Evolutionary conservation across 345 rosid genomes (phyloP).

Genomic region (Syzygium aqueum): DNA sequence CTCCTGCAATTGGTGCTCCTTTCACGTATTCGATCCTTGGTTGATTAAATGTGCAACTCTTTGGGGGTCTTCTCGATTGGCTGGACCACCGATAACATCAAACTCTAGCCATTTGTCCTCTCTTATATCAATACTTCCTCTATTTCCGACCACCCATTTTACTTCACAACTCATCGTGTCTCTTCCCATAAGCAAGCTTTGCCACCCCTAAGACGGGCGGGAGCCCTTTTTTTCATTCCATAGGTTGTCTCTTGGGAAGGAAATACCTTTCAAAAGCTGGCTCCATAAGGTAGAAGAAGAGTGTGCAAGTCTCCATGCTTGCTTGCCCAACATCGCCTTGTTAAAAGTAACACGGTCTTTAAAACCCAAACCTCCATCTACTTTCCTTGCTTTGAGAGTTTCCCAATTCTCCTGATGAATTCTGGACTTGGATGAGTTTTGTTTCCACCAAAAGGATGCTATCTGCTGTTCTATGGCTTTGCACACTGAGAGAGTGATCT

Average conservation of each 20-base stretch:
- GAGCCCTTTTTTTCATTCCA: neutral
- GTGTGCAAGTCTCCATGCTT: neutral
- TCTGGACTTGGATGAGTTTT: no score
- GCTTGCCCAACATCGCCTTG: neutral
- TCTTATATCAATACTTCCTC: fast-evolving
- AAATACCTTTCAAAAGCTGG: neutral
- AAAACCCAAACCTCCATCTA: neutral
- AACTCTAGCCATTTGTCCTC: neutral
- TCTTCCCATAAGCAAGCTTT: neutral
- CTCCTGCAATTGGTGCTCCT: neutral
- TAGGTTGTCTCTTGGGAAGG: neutral
- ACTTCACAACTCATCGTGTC: neutral
- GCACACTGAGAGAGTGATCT: neutral
- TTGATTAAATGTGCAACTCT: no score
- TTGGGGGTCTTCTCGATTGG: neutral
- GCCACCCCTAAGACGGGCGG: neutral
- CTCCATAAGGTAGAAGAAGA: neutral
- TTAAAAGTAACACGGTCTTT: neutral
- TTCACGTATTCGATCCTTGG: no score
- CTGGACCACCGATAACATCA: neutral
- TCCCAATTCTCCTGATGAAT: neutral
- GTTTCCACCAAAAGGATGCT: neutral
- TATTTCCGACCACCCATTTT: neutral
- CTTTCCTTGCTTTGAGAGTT: no score
- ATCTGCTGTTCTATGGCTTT: neutral